Evolutionary conservation across 2,329 filamentous ascomycete species (phyloP).

Genomic region (Colletotrichum orchidophilum): DNA sequence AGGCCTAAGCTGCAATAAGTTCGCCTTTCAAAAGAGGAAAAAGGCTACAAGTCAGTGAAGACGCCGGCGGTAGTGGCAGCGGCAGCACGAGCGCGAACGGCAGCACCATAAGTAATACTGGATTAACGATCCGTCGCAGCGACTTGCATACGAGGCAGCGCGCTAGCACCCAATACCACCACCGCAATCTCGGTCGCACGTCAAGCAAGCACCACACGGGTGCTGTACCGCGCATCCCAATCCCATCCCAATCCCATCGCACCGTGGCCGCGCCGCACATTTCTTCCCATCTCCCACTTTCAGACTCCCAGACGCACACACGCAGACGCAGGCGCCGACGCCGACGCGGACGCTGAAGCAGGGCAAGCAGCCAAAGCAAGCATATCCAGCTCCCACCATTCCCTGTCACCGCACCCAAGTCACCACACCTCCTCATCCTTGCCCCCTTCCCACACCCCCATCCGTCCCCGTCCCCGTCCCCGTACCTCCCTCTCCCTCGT

Average conservation of each 20-base stretch:
- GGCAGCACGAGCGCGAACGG: constrained; percentile 20
- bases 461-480: constrained; percentile 21
- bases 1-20: background rate
- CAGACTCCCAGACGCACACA: background rate
- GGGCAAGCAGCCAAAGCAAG: constrained; percentile 1
- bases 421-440: constrained; percentile 20
- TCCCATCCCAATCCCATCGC: background rate
- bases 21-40: background rate
- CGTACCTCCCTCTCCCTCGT: constrained; percentile 25
- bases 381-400: constrained; percentile 27
- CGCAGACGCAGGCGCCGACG: background rate
- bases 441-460: constrained; percentile 13
- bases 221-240: background rate
- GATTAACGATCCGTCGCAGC: background rate
- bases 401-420: constrained; percentile 27
- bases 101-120: background rate
- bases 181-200: background rate
- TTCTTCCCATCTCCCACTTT: background rate
- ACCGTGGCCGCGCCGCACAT: background rate
- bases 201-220: background rate
- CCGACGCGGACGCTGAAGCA: background rate
- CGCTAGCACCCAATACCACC: background rate
- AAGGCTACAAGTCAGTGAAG: background rate
- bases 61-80: constrained; percentile 5
- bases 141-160: background rate